Evolutionary conservation across 306 rosid genomes (phyloP).

Genomic region (Quercus dentata): DNA sequence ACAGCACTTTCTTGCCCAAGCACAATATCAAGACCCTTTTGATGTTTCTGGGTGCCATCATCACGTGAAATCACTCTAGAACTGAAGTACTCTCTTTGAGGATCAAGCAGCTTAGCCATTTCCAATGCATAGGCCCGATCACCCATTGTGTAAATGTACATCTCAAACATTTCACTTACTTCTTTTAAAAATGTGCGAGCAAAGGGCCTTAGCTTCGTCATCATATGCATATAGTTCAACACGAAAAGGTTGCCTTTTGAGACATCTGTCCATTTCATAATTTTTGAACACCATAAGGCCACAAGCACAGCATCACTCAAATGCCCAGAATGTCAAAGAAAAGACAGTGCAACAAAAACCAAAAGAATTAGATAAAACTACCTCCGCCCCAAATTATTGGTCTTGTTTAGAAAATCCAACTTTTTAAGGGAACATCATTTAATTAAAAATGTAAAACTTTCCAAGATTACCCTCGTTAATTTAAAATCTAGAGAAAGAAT

Average conservation of each 20-base stretch:
- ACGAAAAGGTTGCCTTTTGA: conserved; percentile 68
- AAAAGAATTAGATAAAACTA: not conserved
- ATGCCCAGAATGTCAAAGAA: not conserved
- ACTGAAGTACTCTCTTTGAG: conserved; percentile 66
- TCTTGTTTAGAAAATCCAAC: no score
- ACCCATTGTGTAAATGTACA: conserved; percentile 95
- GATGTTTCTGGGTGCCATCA: conserved; percentile 86
- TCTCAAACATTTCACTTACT: conserved; percentile 68
- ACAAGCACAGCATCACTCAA: not conserved
- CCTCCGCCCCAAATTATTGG: no score
- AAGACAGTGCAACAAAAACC: conserved; percentile 6
- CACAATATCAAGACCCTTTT: conserved; percentile 87
- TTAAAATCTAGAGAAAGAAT: no score
- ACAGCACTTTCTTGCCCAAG: conserved; percentile 89
- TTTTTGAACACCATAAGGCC: conserved; percentile 2
- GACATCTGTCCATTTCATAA: conserved; percentile 45
- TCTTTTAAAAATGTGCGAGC: conserved; percentile 74
- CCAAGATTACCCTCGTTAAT: no score
- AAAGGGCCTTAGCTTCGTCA: conserved; percentile 93
- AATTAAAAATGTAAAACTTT: no score
- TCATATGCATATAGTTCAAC: conserved; percentile 62
- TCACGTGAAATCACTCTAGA: conserved; percentile 83
- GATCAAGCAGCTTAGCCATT: conserved; percentile 92
- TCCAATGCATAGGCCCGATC: conserved; percentile 83
- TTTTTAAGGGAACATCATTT: no score